Base-by-base conservation (phyloP, 441 rosid species). In the Melastoma candidum region DNA sequence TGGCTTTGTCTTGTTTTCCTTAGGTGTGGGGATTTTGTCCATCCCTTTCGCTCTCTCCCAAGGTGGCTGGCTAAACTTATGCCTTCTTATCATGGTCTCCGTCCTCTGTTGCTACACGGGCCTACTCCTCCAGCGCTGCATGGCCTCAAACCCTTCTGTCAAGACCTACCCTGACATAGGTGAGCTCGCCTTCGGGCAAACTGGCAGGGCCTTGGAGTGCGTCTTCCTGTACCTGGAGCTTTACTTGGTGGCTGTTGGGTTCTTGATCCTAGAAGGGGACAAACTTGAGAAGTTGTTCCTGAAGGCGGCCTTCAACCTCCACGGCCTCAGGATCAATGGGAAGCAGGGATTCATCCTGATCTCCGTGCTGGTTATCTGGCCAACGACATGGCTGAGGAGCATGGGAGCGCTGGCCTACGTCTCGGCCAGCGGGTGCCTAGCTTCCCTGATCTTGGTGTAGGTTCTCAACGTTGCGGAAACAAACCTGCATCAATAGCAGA, bases 11-110 rank as follows among this genome's bases (percentile, higher is more conserved):
- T 29, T 3, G 36, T 29, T 32, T 68, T 32, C 22, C 22, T 41
- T 77, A 84, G 92, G 92, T 2, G 77, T 84, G 9, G 92, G 87
- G 45, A 75, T 81, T 27, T 68, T 84, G 7, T 81, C 92, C 26
- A 71, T 81, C 43, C 85, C 92, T 7, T 84, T 52, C 62, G 92
- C 92, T 43, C 75, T 84, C 47, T 71, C 87, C 46, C 72, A 64
- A 67, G 85, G 84, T 53, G 92, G 87, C 29, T 84, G 87, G 87
- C 46, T 79, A 55, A 75, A 80, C 73, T 52, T 84, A n/a, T 25
- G 57, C 9, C 61, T 79, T 25, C 77, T 84, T n/a, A 60, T 84
- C 58, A 49, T 73, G 1, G 78, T 79, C 9, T 87, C 92, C 11
- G 6, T 66, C 25, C 45, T 81, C 11, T 75, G 82, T 57, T 84